Base-by-base conservation (phyloP, 23 red algal genomes). In the Cyanidioschyzon merolae region DNA sequence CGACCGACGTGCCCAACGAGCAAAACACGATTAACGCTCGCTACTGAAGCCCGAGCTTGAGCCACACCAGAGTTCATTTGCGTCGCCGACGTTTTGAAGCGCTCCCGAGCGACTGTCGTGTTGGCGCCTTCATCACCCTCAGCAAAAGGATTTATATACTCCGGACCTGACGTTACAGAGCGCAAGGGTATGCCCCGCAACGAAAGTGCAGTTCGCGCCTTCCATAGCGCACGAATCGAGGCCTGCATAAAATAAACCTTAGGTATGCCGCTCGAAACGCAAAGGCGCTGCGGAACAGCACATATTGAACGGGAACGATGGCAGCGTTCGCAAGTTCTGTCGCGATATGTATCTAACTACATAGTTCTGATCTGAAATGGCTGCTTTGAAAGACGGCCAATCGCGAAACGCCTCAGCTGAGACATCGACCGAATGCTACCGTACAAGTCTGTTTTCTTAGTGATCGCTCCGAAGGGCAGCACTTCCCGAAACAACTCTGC, bases 1-100 rank as follows among this genome's bases (percentile, higher is more conserved):
- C 63, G 63, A 27, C 63, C 63, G 2, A 71, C 63, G 63, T 71
- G 21, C n/a, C 63, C 63, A 7, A 71, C 63, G 12, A 71, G 29
- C 12, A 71, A 27, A 25, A 71, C 63, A 25, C 63, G 63, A 32
- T 71, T 71, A 7, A 71, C 63, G 29, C 63, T 71, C n/a, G n/a
- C 63, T 7, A 71, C 63, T 3, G 63, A 7, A 54, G 21, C 45
- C 21, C 45, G 7, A 7, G 45, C 7, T 21, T 7, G 21, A 54
- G 45, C 21, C 21, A 21, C 7, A 21, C 45, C 21, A 7, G 45
- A 15, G 12, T 7, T 54, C 21, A 21, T 15, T 21, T 15, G 21
- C 21, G 45, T 54, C 45, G 45, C 45, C 21, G 45, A 21, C 12
- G 12, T 54, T 54, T 54, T 54, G 45, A 7, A 15, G 21, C 45